Percentiles rank a stretch among this genome's conserved stretches.
phyloP scores from a whole-genome alignment of 345 rosid genomes.

The Sisymbrium altissimum region DNA sequence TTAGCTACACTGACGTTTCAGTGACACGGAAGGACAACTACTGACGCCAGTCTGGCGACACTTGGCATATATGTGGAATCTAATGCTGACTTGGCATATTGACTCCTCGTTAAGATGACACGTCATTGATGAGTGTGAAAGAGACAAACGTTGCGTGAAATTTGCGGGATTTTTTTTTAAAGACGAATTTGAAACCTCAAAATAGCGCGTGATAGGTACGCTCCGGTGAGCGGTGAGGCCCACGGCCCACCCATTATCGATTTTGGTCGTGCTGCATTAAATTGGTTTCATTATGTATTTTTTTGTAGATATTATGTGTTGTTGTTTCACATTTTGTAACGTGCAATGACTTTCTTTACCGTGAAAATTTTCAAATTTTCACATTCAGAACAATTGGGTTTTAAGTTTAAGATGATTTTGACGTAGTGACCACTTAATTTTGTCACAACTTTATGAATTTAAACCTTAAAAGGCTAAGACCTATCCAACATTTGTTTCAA shows the following conservation, averaged over 20 bases:
- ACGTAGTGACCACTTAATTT: neutral
- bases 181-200: neutral
- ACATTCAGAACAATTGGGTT: neutral
- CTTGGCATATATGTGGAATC: conserved; percentile 8
- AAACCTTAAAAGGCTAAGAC: neutral
- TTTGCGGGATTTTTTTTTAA: neutral
- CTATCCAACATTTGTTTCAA: neutral
- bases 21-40: conserved; percentile 19
- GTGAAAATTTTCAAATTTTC: neutral
- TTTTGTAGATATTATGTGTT: neutral
- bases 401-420: neutral
- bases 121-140: conserved; percentile 6
- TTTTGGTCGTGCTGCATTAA: conserved; percentile 5
- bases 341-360: neutral
- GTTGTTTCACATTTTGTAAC: neutral
- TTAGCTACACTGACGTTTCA: conserved; percentile 25
- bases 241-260: neutral
- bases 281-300: conserved; percentile 14
- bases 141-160: conserved; percentile 12
- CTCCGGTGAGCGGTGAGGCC: conserved; percentile 11
- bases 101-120: neutral
- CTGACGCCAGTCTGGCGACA: conserved; percentile 21
- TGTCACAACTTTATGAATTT: neutral
- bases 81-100: conserved; percentile 1
- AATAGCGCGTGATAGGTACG: neutral